Evolutionary conservation across 202 grass and related monocot species (phyloP).

Genomic region (Setaria viridis): DNA sequence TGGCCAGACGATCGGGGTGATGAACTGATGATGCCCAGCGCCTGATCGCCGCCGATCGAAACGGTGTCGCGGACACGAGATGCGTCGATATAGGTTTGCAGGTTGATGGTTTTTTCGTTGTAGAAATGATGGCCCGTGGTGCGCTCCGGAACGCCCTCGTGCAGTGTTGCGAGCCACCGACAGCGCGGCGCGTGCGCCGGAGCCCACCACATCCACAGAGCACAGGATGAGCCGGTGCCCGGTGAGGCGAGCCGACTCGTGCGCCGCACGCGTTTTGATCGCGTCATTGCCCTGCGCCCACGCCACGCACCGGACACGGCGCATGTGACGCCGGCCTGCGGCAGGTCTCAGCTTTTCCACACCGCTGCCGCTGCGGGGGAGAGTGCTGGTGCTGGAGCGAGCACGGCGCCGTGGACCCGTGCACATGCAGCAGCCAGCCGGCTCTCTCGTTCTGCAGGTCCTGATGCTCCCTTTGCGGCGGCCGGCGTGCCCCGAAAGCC

Average conservation of each 20-base stretch:
- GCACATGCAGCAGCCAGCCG: constrained; percentile 18
- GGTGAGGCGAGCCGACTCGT: background rate
- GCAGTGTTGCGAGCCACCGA: constrained; percentile 9
- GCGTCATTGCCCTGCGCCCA: background rate
- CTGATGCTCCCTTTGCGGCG: background rate
- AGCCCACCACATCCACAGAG: background rate
- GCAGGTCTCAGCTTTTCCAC: background rate
- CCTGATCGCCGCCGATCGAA: background rate
- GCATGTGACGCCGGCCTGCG: constrained; percentile 5
- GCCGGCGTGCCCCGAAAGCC: constrained; percentile 4
- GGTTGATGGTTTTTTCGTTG: background rate
- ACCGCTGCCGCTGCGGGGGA: background rate
- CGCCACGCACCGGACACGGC: constrained; percentile 20
- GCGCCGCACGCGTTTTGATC: background rate
- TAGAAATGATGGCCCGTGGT: background rate
- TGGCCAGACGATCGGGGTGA: background rate
- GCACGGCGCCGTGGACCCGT: background rate
- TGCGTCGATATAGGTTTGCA: no score
- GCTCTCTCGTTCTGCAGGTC: background rate
- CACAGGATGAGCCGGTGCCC: background rate
- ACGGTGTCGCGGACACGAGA: no score
- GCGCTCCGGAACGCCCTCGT: background rate
- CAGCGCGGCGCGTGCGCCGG: background rate
- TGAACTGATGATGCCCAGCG: no score
- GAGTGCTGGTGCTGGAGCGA: no score